Evolutionary conservation across 192 early-diverging fungal species (phyloP), one percentile per base, ranked within the genome.

Genomic region (Rhizophagus prolifer): DNA sequence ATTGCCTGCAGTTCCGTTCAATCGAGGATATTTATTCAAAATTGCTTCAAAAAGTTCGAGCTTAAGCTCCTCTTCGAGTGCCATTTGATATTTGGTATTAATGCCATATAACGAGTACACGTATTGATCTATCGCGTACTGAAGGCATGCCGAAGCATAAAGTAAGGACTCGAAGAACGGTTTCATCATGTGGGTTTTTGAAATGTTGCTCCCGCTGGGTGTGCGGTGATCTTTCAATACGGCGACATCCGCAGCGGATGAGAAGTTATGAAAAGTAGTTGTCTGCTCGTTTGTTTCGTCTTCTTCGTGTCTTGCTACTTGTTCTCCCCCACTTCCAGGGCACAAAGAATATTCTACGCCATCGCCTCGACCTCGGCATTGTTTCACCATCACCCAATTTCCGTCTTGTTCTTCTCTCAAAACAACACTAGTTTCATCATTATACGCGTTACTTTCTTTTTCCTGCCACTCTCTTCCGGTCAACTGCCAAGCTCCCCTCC

Each of bases 81-180:
- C 69, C 8, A 80, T 64, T 59, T 88, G 88, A 44, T 82, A 79
- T 30, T 83, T 79, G 2, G 72, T 59, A 10, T 79, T 78, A 10
- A 89, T 83, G 8, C 82, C 81, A 36, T 89, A 89, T n/a, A 88
- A 65, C 34, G 74, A 75, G 64, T 88, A 89, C 0, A 76, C 72
- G 19, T 86, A 81, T 60, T 89, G 88, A 78, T 89, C 88, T 26
- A 89, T 81, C 0, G 79, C 81, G 76, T 83, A 86, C 67, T 89
- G 88, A 58, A 88, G 79, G 31, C 81, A 70, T 10, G 82, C 78
- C 0, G 81, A 60, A 8, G 75, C 64, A 10, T 78, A 71, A 41
- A 86, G 59, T 23, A 84, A 69, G 0, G 59, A 41, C 30, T 76
- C 75, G 38, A 76, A 76, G 41, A 76, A 76, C 9, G 63, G 62